Conservation (phyloP, 768 basidiomycete genomes). For the Leccinum disarticulatum region DNA sequence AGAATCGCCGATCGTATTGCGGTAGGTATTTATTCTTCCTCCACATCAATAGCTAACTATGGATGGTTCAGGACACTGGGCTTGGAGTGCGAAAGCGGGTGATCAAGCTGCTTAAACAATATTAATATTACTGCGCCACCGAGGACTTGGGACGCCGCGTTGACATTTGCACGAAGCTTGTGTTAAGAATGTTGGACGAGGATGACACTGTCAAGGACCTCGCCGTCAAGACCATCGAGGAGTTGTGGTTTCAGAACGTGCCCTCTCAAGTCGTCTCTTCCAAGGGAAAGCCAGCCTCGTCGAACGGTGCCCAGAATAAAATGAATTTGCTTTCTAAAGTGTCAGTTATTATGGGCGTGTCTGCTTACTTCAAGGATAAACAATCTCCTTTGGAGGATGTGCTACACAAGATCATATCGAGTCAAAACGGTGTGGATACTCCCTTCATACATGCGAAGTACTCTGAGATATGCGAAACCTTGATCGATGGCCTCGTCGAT, state of each 20-base stretch:
- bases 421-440: conserved; percentile 60
- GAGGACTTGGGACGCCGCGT: conserved; percentile 58
- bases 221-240: conserved; percentile 85
- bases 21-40: conserved; percentile 45
- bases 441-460: conserved; percentile 63
- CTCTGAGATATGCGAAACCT: conserved; percentile 74
- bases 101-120: conserved; percentile 87
- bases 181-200: conserved; percentile 85
- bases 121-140: conserved; percentile 75
- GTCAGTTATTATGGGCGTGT: conserved; percentile 81
- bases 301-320: conserved; percentile 47
- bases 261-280: conserved; percentile 32
- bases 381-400: conserved; percentile 84
- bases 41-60: neutral
- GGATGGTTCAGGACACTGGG: conserved; percentile 75
- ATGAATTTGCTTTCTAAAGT: conserved; percentile 61
- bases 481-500: conserved; percentile 90
- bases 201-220: conserved; percentile 95
- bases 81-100: conserved; percentile 93
- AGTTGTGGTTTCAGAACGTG: conserved; percentile 75
- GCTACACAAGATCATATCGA: conserved; percentile 76
- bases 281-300: conserved; percentile 38
- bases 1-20: conserved; percentile 89
- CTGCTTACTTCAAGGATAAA: conserved; percentile 78
- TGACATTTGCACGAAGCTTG: conserved; percentile 81